Evolutionary conservation across 352 stramenopile species (phyloP).

Genomic region (Peronospora farinosa): DNA sequence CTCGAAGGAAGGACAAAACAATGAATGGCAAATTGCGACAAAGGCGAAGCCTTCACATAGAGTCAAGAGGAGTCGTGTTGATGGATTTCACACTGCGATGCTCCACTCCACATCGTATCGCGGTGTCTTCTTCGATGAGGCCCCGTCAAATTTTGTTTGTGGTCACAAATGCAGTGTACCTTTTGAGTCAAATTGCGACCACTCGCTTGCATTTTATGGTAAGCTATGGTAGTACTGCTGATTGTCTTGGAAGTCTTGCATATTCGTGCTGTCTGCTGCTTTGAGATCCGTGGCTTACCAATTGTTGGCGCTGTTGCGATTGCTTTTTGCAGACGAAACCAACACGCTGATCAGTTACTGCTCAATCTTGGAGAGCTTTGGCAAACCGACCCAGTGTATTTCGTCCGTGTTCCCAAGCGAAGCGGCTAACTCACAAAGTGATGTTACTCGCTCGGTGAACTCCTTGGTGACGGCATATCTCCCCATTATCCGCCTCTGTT

Average conservation of each 20-base stretch:
- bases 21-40: background rate
- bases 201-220: slow-evolving; percentile 34
- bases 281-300: background rate
- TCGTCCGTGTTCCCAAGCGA: slow-evolving; percentile 28
- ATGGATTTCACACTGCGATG: slow-evolving; percentile 2
- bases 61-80: background rate
- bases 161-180: slow-evolving; percentile 7
- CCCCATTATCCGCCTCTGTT: slow-evolving; percentile 26
- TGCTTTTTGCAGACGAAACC: slow-evolving; percentile 23
- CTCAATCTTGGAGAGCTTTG: slow-evolving; percentile 29
- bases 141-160: slow-evolving; percentile 20
- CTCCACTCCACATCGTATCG: slow-evolving; percentile 33
- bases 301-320: slow-evolving; percentile 8
- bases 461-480: slow-evolving; percentile 25
- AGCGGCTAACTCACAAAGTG: slow-evolving; percentile 17
- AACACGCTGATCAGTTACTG: slow-evolving; percentile 23
- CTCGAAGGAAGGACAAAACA: slow-evolving; percentile 3
- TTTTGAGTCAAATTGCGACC: slow-evolving; percentile 17
- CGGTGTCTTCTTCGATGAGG: slow-evolving; percentile 18
- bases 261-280: background rate
- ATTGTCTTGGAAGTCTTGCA: background rate
- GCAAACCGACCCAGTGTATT: slow-evolving; percentile 28
- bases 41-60: background rate
- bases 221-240: slow-evolving; percentile 6
- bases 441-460: slow-evolving; percentile 25